Base-by-base conservation (phyloP, 805 yeast species). In the Candida nonsorbophila region DNA sequence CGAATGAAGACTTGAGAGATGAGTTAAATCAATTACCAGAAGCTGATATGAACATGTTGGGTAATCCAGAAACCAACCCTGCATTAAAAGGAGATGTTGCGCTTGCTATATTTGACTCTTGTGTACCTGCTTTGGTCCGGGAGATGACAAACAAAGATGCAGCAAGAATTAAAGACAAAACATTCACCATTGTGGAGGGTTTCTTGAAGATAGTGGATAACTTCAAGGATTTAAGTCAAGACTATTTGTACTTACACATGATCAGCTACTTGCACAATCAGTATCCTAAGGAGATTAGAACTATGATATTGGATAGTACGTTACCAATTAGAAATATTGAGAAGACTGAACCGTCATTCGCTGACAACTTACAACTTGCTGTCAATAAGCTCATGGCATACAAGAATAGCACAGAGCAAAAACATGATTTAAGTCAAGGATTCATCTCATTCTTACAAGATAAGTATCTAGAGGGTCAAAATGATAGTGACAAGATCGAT, bases 31-130 rank as follows among this genome's bases (percentile, higher is more conserved):
- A 73, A 29, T 67, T 88, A 38, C 96, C 97, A 0, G 96, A 87
- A 40, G 84, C 87, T 18, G 92, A 87, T 49, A 69, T 85, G 64
- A 79, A 77, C 45, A 78, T 85, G 69, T 65, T 88, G 41, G 97
- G 96, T 15, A 77, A 78, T 38, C 79, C 81, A n/a, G 94, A 84
- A 27, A 74, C 85, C 15, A 90, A 40, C 76, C 78, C 63, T 77
- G 90, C 63, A 58, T 77, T 46, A 77, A 79, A 33, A 62, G 78
- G 60, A 55, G 77, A 45, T 37, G 63, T 64, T 17, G 69, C 67
- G n/a, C 55, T 64, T 33, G 55, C 69, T 1, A 48, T 62, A 5
- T 64, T 55, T 45, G 56, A 57, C 47, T 37, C 56, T 42, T 41
- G 67, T 47, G 40, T 57, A 20, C 55, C 56, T n/a, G 47, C 28